These are phyloP conservation scores for Ascochyta lentis DNA, from an alignment of 2,329 filamentous ascomycete genomes.

Conservation along the genomic window DNA sequence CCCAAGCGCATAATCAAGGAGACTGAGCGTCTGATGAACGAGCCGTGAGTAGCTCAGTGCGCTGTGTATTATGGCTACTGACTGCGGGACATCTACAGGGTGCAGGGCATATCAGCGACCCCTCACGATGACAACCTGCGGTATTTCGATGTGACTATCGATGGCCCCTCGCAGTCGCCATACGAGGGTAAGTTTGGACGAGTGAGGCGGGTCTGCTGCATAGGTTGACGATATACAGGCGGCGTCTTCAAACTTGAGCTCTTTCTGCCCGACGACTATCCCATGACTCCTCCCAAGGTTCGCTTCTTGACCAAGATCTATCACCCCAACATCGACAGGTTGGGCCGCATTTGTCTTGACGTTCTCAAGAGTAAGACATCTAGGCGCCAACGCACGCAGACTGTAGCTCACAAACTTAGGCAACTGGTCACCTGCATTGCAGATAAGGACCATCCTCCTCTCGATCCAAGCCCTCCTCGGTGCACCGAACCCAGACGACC, in stretches of 20 bases:
- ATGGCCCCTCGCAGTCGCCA: constrained; percentile 88
- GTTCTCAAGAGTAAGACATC: constrained; percentile 82
- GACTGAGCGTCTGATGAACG: constrained; percentile 94
- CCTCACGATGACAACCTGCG: constrained; percentile 97
- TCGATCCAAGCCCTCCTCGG: constrained; percentile 97
- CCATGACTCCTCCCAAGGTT: constrained; percentile 98
- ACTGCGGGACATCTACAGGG: constrained; percentile 60
- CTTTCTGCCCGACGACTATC: constrained; percentile 97
- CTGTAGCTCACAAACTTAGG: constrained; percentile 60
- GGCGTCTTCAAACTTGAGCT: constrained; percentile 97
- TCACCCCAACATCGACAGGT: constrained; percentile 97
- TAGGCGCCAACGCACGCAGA: neutral
- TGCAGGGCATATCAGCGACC: constrained; percentile 92
- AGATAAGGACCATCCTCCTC: constrained; percentile 97
- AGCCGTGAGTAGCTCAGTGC: constrained; percentile 71
- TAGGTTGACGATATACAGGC: constrained; percentile 50
- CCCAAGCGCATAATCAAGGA: constrained; percentile 99
- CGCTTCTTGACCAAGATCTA: constrained; percentile 99
- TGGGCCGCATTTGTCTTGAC: constrained; percentile 95
- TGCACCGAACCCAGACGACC: constrained; percentile 96
- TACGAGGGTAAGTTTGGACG: constrained; percentile 80
- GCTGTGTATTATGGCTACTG: neutral
- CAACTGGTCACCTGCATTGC: constrained; percentile 98
- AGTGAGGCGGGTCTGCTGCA: neutral
- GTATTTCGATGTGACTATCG: constrained; percentile 97